Base-by-base conservation (phyloP, 208 protist species). In the Zelonia costaricensis region DNA sequence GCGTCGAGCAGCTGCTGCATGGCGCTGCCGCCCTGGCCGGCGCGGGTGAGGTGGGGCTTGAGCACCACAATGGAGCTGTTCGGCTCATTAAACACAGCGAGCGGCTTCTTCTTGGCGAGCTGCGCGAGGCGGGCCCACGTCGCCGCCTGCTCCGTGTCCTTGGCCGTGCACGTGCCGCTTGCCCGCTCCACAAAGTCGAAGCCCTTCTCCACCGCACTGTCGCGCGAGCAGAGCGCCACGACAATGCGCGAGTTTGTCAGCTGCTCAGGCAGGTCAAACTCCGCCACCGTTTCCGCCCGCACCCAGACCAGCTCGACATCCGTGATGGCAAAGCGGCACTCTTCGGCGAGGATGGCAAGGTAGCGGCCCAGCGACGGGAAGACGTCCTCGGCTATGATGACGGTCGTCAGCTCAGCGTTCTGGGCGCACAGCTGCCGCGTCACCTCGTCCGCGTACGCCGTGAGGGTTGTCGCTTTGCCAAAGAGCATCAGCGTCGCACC, bases 41-140 rank as follows among this genome's bases (percentile, higher is more conserved):
- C 36, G 40, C 68, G 43, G 30, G 86, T 48, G n/a, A 86, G 52
- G 52, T 90, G 82, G 6, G 86, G 86, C 72, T 96, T 96, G 22
- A 96, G 44, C 40, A 96, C 52, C 2, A 96, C 82, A 1, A 96
- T 81, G 15, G 85, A 79, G 48, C 62, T 86, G 59, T 86, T 86
- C 45, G 46, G 18, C 45, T 92, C 86, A 31, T 76, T 80, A 35
- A 79, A 83, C 36, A 93, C 61, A 7, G 78, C 86, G n/a, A 95
- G 65, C 2, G 84, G 90, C 25, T 90, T 77, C 28, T 18, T 25
- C 2, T 53, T 62, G 10, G 72, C 73, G 2, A 73, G 16, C 12
- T 62, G 22, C 38, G 53, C 27, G 7, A 93, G 57, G 10, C 77
- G 38, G 1, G 23, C 51, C 87, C 90, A 95, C 54, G 57, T 47